Evolutionary conservation across 257 asterid genomes (phyloP), one percentile per base, ranked within the genome.

Genomic region (Oldenlandia corymbosa): DNA sequence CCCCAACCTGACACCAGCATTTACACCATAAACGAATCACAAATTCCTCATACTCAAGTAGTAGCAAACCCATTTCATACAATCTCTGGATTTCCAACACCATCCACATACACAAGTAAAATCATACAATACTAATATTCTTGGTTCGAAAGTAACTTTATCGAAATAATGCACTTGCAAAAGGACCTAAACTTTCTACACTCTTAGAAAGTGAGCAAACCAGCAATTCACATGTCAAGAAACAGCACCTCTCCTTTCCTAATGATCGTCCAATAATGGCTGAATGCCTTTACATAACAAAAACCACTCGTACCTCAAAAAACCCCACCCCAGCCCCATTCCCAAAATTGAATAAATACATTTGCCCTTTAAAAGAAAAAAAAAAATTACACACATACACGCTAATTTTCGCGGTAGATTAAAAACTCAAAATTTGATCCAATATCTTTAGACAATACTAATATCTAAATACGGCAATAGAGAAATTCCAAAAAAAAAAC

Each of bases 401-500:
- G n/a, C n/a, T n/a, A n/a, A n/a, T n/a, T n/a, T n/a, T n/a, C n/a
- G 1, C 48, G 48, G 1, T 14, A 13, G 13, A 30, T 30, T 28
- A n/a, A 1, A 50, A 50, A 20, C 13, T 54, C 60, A 23, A 27
- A 52, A 52, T 4, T 10, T 6, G 5, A 12, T 18, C 64, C 37
- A 63, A 7, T n/a, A n/a, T n/a, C n/a, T n/a, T n/a, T n/a, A n/a
- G n/a, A n/a, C n/a, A n/a, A n/a, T n/a, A n/a, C n/a, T n/a, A n/a
- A n/a, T n/a, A n/a, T n/a, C n/a, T n/a, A n/a, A n/a, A n/a, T n/a
- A n/a, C 24, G 13, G 13, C 56, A 41, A 17, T 0, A 56, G 32
- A 14, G 7, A 27, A 17, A 53, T 51, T 65, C 71, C 42, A 60
- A 61, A 14, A 56, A 56, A 45, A 67, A 64, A 56, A 59, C 21